phyloP scores from a whole-genome alignment of 1,284 basidiomycete genomes.

The Tilletia setariae region DNA sequence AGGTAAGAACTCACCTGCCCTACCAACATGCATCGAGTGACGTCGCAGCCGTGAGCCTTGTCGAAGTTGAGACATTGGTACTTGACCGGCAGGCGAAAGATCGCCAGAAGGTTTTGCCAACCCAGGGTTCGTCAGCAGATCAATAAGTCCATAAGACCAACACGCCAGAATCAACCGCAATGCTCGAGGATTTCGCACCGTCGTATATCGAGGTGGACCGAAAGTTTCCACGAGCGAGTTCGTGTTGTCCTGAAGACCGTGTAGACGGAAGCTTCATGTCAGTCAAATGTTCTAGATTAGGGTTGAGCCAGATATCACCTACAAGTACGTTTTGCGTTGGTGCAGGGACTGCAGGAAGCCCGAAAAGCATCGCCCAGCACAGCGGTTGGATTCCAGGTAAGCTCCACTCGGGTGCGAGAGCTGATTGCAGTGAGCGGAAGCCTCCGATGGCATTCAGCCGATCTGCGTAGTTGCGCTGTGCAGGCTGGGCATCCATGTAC shows the following conservation, averaged over 20 bases:
- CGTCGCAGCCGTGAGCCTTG: slow-evolving; percentile 33
- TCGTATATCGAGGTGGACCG: slow-evolving; percentile 2
- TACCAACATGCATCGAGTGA: slow-evolving; percentile 36
- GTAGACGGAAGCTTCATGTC: slow-evolving; percentile 56
- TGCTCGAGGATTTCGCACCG: slow-evolving; percentile 28
- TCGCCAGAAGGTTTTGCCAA: no score
- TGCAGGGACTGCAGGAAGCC: slow-evolving; percentile 55
- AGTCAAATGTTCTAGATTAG: background rate
- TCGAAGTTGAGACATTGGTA: background rate
- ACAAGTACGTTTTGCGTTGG: background rate
- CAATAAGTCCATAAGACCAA: slow-evolving; percentile 31
- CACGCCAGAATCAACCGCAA: slow-evolving; percentile 42
- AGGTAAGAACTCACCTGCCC: slow-evolving; percentile 22
- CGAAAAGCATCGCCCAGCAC: slow-evolving; percentile 65
- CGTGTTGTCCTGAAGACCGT: slow-evolving; percentile 69
- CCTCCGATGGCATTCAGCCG: slow-evolving; percentile 70
- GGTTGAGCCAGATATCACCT: background rate
- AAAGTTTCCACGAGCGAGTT: slow-evolving; percentile 8
- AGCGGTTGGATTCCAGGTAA: slow-evolving; percentile 62
- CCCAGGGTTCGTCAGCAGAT: background rate
- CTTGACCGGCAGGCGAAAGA: no score
- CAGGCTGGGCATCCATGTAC: background rate
- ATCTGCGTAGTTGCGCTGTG: slow-evolving; percentile 26
- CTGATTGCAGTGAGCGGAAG: slow-evolving; percentile 67
- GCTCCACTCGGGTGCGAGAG: slow-evolving; percentile 70